These are phyloP conservation scores for Trametes cubensis DNA, from an alignment of 768 basidiomycete genomes.

Conservation along the genomic window DNA sequence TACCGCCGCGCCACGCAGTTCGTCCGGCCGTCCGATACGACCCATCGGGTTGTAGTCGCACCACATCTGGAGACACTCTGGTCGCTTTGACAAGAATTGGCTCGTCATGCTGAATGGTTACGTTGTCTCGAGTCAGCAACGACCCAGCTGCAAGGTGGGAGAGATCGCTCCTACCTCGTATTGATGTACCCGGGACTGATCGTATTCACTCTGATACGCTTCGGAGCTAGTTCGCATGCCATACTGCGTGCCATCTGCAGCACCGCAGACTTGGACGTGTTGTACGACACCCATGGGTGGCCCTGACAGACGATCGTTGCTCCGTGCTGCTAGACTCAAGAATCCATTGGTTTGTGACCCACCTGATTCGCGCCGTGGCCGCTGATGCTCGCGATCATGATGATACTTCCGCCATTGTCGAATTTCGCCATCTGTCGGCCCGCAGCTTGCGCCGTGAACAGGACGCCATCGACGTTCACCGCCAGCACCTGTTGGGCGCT, in stretches of 20 bases:
- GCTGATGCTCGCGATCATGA: slow-evolving; percentile 47
- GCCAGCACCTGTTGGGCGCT: slow-evolving; percentile 51
- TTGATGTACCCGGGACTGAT: slow-evolving; percentile 79
- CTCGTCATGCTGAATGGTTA: slow-evolving; percentile 64
- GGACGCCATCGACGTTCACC: slow-evolving; percentile 55
- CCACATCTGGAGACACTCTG: slow-evolving; percentile 65
- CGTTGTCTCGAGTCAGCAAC: not conserved
- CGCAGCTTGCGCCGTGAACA: slow-evolving; percentile 41
- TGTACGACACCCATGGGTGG: slow-evolving; percentile 76
- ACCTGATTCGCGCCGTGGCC: slow-evolving; percentile 67
- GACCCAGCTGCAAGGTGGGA: not conserved
- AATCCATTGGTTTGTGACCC: slow-evolving; percentile 12
- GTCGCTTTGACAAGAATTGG: slow-evolving; percentile 63
- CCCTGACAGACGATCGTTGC: slow-evolving; percentile 44
- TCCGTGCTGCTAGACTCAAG: not conserved
- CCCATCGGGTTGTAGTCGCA: slow-evolving; percentile 66
- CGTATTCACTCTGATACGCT: slow-evolving; percentile 71
- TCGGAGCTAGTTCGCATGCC: slow-evolving; percentile 73
- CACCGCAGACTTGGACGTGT: slow-evolving; percentile 75
- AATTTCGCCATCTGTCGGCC: slow-evolving; percentile 40
- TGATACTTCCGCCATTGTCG: slow-evolving; percentile 42
- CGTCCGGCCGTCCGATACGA: slow-evolving; percentile 68
- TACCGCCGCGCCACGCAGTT: slow-evolving; percentile 66
- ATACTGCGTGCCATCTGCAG: slow-evolving; percentile 80
- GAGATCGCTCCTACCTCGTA: slow-evolving; percentile 55